A percentile compares a stretch with the other conserved stretches of the same genome.
These are phyloP conservation scores for Eucommia ulmoides DNA, from an alignment of 257 asterid species.

Conservation along the genomic window DNA sequence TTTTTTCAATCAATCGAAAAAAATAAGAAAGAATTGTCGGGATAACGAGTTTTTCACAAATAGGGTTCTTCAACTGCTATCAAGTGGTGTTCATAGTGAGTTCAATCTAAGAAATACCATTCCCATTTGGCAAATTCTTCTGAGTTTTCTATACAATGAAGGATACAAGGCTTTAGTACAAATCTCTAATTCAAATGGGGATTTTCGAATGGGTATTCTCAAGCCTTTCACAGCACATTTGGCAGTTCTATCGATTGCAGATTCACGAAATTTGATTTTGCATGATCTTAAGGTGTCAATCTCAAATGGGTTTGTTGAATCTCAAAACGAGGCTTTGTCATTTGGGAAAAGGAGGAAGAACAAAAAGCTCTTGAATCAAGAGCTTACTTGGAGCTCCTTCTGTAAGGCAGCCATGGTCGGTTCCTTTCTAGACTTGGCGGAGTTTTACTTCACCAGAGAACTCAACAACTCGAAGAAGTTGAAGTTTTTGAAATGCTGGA, in stretches of 20 bases:
- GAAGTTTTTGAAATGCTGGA: constrained; percentile 86
- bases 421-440: constrained; percentile 55
- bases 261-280: too few relatives aligned
- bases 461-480: constrained; percentile 53
- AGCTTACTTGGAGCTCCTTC: constrained; percentile 70
- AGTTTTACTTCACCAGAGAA: constrained; percentile 33
- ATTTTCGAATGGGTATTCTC: constrained; percentile 33
- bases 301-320: constrained; percentile 26
- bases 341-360: constrained; percentile 39
- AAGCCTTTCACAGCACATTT: constrained; percentile 44
- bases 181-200: constrained; percentile 35
- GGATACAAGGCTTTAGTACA: constrained; percentile 58
- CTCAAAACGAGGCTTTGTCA: constrained; percentile 55
- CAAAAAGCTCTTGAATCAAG: constrained; percentile 25
- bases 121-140: constrained; percentile 71
- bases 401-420: constrained; percentile 47
- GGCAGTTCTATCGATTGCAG: background rate
- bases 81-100: constrained; percentile 37
- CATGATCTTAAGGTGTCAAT: too few relatives aligned
- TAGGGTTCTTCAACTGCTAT: constrained; percentile 53
- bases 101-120: constrained; percentile 15
- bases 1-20: constrained; percentile 23
- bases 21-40: constrained; percentile 19
- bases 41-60: constrained; percentile 32
- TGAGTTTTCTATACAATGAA: constrained; percentile 54